Evolutionary conservation across 1,284 basidiomycete genomes (phyloP), one percentile per base, ranked within the genome.

Genomic region (Tilletia setariae): DNA sequence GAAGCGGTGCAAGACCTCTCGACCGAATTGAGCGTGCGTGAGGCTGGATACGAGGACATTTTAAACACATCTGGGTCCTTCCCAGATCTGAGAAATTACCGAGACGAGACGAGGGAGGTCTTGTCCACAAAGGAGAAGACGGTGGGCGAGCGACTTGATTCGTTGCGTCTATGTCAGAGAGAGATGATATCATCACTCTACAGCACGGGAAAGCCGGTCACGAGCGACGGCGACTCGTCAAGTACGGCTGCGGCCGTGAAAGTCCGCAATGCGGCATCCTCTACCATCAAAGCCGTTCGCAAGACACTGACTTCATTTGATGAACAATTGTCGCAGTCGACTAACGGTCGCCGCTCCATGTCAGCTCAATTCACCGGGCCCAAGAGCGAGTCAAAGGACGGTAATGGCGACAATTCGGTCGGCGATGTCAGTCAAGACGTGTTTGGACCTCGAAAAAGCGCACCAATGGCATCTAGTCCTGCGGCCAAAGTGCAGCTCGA

Each of bases 141-240:
- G 56, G 28, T 61, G 32, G 56, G 56, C 25, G 2, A 25, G 19
- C 8, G 32, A 30, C 23, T 61, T 28, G 56, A 61, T 16, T 25
- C 56, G 25, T 7, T 61, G 56, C 56, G 56, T 9, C 30, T 32
- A 16, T 61, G 56, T 40, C 56, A 61, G n/a, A 11, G 56, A 19
- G 56, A 61, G 56, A 61, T 61, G 56, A 61, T 61, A 61, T 61
- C 56, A 1, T 61, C 56, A 19, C 32, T 61, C 8, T 61, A 61
- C 56, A 61, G 56, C 56, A 61, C 56, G 28, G 56, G 56, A 25
- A 61, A 61, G 16, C 56, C 56, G n/a, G 56, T 61, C 32, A 35
- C 32, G 25, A 30, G 56, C 7, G 56, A 61, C 28, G 19, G n/a
- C 15, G 56, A 61, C 56, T 25, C 56, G 56, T 32, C 56, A 30